Conservation (phyloP, 2,329 filamentous ascomycete genomes). For the Paraconiothyrium sp. region DNA sequence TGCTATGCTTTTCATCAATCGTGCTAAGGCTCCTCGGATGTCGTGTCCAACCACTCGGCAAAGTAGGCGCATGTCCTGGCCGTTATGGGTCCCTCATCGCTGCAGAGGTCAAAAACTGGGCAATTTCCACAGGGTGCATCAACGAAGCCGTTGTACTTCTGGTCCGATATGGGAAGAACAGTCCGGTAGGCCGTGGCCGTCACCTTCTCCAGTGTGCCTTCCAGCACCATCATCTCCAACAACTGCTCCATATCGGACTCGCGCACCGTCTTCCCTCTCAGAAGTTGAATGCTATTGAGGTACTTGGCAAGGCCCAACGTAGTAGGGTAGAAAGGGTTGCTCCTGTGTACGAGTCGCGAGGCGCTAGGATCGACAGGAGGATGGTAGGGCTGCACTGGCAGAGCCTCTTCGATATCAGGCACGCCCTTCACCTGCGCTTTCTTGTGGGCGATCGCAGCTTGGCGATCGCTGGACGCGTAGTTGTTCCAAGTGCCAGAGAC, state of each 20-base stretch:
- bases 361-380: constrained; percentile 34
- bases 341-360: constrained; percentile 60
- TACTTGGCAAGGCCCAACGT: constrained; percentile 78
- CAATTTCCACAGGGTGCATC: constrained; percentile 91
- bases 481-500: constrained; percentile 56
- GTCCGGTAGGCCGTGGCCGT: constrained; percentile 62
- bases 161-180: constrained; percentile 50
- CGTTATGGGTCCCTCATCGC: constrained; percentile 88
- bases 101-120: constrained; percentile 92
- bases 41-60: constrained; percentile 74
- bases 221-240: constrained; percentile 87
- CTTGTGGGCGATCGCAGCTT: constrained; percentile 44
- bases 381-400: constrained; percentile 35
- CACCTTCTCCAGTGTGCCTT: constrained; percentile 79
- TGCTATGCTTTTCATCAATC: constrained; percentile 33
- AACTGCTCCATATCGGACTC: constrained; percentile 85
- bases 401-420: constrained; percentile 46
- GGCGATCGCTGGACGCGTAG: constrained; percentile 48
- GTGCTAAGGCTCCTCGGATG: constrained; percentile 37
- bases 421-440: constrained; percentile 46
- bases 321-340: constrained; percentile 82
- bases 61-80: constrained; percentile 94
- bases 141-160: constrained; percentile 77
- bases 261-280: constrained; percentile 70
- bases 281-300: constrained; percentile 74